Percentiles rank a stretch among this genome's conserved stretches.
These are phyloP conservation scores for Aschersonia sp. DNA, from an alignment of 2,329 filamentous ascomycete species.

Conservation along the genomic window DNA sequence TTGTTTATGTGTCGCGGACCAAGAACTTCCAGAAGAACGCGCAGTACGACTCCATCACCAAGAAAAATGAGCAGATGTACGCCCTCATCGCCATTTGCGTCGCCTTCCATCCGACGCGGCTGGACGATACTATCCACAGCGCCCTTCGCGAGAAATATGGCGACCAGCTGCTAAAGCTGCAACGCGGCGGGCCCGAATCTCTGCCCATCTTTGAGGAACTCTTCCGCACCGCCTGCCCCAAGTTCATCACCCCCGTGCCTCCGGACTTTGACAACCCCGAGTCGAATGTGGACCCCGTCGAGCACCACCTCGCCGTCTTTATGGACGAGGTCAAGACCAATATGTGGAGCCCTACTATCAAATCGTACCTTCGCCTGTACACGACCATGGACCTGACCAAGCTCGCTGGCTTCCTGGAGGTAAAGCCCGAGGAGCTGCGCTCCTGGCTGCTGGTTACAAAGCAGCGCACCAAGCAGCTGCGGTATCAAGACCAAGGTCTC, in stretches of 20 bases:
- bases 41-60: constrained; percentile 95
- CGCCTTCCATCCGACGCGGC: constrained; percentile 88
- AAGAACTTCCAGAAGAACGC: constrained; percentile 99
- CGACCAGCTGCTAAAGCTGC: constrained; percentile 91
- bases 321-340: constrained; percentile 99
- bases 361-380: constrained; percentile 97
- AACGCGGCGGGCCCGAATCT: constrained; percentile 87
- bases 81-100: constrained; percentile 97
- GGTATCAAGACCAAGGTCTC: constrained; percentile 78
- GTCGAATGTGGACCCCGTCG: constrained; percentile 88
- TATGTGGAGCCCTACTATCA: constrained; percentile 93
- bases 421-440: constrained; percentile 89
- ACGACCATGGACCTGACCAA: constrained; percentile 99
- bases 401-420: constrained; percentile 90
- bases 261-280: constrained; percentile 96
- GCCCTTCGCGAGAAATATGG: constrained; percentile 97
- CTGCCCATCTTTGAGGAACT: constrained; percentile 97
- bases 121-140: constrained; percentile 98
- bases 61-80: constrained; percentile 99
- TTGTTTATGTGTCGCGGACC: constrained; percentile 94
- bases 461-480: constrained; percentile 91
- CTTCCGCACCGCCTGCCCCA: constrained; percentile 94
- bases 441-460: constrained; percentile 95
- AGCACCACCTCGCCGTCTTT: constrained; percentile 95
- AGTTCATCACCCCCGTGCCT: constrained; percentile 95